Base-by-base conservation (phyloP, 768 basidiomycete genomes). In the Imleria badia region DNA sequence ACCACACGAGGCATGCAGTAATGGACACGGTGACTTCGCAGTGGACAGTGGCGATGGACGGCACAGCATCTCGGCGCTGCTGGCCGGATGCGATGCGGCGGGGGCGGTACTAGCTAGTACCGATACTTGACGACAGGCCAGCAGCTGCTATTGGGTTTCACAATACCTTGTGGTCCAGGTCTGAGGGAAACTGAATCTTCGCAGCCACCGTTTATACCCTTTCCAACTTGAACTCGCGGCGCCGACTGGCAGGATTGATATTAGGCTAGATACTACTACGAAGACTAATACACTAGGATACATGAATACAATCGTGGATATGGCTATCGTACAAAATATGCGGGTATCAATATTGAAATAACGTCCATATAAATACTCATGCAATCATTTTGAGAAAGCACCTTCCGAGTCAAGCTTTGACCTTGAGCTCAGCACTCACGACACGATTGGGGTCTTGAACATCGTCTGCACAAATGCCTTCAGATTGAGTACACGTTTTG, bases 401-500 rank as follows among this genome's bases (percentile, higher is more conserved):
- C 39, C 26, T 29, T 33, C 26, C 26, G n/a, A n/a, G n/a, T n/a
- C n/a, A n/a, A 26, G 20, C 15, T 10, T 6, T 19, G 30, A 22
- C 2, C 23, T 45, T 22, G 36, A 29, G 11, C 13, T 15, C 9
- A 19, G 36, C 19, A 33, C 17, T 63, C 60, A 71, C 14, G 65
- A 67, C 23, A 47, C 65, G 11, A 72, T 48, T 15, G 71, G 69
- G 10, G 67, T 71, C 60, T 72, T 71, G 45, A 71, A 71, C 13
- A 71, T 55, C 26, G 45, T 64, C 42, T 51, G 63, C 26, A 72
- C 51, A 39, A 71, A 60, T 36, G 65, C 55, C 49, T 66, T 72
- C 51, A 69, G 45, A 57, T 56, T 63, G 5, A 36, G 51, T 10
- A 46, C 42, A 33, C 54, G 59, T 44, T 48, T 42, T 34, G 62